Conservation (phyloP, 2,329 filamentous ascomycete species). For the Aspergillus brunneoviolaceus region DNA sequence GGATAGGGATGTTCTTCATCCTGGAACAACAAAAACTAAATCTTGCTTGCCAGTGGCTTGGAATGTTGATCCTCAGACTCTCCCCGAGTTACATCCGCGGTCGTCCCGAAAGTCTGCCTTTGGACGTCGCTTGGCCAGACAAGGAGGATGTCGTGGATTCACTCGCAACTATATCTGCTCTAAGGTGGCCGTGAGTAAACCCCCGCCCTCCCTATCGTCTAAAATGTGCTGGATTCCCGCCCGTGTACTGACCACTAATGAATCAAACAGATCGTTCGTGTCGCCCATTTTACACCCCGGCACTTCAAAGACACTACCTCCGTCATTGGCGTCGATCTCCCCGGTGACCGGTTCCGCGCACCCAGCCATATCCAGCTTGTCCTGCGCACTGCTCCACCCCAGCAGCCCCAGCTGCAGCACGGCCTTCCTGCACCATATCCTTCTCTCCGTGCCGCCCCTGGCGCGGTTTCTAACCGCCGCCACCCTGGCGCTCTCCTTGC, state of each 20-base stretch:
- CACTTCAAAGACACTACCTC: slow-evolving; percentile 58
- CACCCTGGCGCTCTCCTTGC: slow-evolving; percentile 66
- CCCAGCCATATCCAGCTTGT: slow-evolving; percentile 78
- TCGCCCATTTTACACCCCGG: slow-evolving; percentile 84
- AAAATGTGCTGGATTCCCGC: neutral
- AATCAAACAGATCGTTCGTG: slow-evolving; percentile 63
- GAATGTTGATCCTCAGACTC: slow-evolving; percentile 65
- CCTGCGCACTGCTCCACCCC: slow-evolving; percentile 87
- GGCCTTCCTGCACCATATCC: slow-evolving; percentile 84
- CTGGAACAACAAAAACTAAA: slow-evolving; percentile 2
- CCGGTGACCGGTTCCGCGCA: slow-evolving; percentile 83
- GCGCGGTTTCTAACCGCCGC: slow-evolving; percentile 69
- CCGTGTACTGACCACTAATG: neutral
- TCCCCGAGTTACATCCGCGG: slow-evolving; percentile 77
- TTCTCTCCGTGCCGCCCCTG: slow-evolving; percentile 75
- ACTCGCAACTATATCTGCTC: slow-evolving; percentile 74
- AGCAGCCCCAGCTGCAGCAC: slow-evolving; percentile 82
- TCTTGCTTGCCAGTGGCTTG: slow-evolving; percentile 50
- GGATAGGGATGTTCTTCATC: slow-evolving; percentile 20
- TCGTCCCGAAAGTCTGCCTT: slow-evolving; percentile 67
- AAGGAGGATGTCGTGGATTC: slow-evolving; percentile 76
- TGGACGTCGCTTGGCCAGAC: slow-evolving; percentile 69
- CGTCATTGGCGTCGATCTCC: slow-evolving; percentile 65
- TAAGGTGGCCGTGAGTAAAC: slow-evolving; percentile 76
- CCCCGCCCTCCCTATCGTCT: neutral